Evolutionary conservation across 2,329 filamentous ascomycete genomes (phyloP).

Genomic region (Xylaria sp.): DNA sequence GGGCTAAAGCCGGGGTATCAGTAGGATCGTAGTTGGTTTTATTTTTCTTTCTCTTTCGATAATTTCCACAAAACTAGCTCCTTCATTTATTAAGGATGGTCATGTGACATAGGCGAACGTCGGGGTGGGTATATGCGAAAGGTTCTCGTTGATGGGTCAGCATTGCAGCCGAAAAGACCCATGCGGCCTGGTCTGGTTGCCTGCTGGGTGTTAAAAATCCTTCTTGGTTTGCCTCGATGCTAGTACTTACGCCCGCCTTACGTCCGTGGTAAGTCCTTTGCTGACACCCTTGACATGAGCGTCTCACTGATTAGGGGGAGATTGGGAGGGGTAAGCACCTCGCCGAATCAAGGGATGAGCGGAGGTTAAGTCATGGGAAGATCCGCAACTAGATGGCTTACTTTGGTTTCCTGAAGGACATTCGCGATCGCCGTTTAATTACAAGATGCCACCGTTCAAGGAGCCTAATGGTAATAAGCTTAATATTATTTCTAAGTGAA

Average conservation of each 20-base stretch:
- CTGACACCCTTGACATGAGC: slow-evolving; percentile 11
- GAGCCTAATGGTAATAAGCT: slow-evolving; percentile 12
- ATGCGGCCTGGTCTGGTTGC: slow-evolving; percentile 10
- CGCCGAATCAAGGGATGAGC: slow-evolving; percentile 16
- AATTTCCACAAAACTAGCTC: slow-evolving; percentile 12
- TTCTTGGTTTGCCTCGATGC: neutral
- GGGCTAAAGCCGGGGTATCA: no score
- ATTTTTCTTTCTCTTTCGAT: neutral
- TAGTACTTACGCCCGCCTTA: slow-evolving; percentile 11
- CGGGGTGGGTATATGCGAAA: slow-evolving; percentile 5
- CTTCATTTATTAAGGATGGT: slow-evolving; percentile 18
- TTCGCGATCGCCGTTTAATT: neutral
- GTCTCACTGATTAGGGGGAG: slow-evolving; percentile 21
- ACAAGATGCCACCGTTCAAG: slow-evolving; percentile 10
- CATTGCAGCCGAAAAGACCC: slow-evolving; percentile 14
- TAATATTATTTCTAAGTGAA: slow-evolving; percentile 10
- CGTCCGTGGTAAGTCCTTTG: neutral
- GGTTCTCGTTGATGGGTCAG: slow-evolving; percentile 9
- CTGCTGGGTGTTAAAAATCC: neutral
- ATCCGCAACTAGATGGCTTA: slow-evolving; percentile 11
- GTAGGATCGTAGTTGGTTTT: slow-evolving; percentile 7
- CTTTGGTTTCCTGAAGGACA: slow-evolving; percentile 19
- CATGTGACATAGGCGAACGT: slow-evolving; percentile 17
- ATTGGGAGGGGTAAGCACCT: slow-evolving; percentile 15
- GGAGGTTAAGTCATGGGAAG: slow-evolving; percentile 20